Percentiles rank a stretch among this genome's conserved stretches.
These are phyloP conservation scores for Oryza punctata DNA, from an alignment of 176 grass and related monocot genomes.

Conservation along the genomic window DNA sequence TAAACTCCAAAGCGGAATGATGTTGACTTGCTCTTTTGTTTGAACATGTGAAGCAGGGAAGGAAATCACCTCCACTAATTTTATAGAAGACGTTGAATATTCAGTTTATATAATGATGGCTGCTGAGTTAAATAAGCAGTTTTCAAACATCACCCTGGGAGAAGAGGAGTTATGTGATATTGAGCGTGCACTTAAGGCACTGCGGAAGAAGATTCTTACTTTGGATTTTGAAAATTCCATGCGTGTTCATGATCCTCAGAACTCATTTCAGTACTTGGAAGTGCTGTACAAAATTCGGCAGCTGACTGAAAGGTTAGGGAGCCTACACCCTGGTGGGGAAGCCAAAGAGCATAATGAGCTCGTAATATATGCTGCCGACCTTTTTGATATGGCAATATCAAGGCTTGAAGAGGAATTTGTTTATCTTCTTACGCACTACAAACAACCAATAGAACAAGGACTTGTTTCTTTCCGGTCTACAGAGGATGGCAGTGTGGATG, in stretches of 20 bases:
- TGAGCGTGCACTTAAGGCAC: constrained; percentile 44
- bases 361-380: constrained; percentile 46
- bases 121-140: constrained; percentile 48
- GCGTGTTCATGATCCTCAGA: constrained; percentile 62
- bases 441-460: constrained; percentile 62
- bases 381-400: constrained; percentile 75
- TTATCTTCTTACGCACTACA: constrained; percentile 68
- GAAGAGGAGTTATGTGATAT: constrained; percentile 51
- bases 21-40: constrained; percentile 36
- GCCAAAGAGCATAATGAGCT: constrained; percentile 57
- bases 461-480: constrained; percentile 63
- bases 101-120: constrained; percentile 39
- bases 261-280: constrained; percentile 72
- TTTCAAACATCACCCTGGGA: constrained; percentile 45
- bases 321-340: constrained; percentile 30
- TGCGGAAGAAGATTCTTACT: constrained; percentile 59
- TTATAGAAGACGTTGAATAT: background rate
- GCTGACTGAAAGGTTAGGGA: constrained; percentile 54
- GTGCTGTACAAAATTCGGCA: constrained; percentile 64
- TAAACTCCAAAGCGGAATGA: background rate
- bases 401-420: constrained; percentile 92
- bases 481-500: constrained; percentile 63
- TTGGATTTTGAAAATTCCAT: constrained; percentile 56
- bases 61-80: background rate
- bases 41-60: constrained; percentile 42